Conservation (phyloP, 208 protist species). For the Trichomonas tenax region DNA sequence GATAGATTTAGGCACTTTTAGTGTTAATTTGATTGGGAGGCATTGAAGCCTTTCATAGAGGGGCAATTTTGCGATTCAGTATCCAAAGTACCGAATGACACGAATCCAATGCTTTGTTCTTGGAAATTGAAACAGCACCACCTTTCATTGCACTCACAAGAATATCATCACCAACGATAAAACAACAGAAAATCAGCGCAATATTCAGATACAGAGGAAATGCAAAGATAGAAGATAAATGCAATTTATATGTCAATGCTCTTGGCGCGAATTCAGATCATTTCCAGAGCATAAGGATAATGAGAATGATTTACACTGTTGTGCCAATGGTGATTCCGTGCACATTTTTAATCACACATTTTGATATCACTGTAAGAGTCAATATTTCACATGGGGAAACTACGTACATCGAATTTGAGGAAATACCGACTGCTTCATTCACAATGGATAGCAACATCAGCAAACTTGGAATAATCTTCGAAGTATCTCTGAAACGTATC, state of each 20-base stretch:
- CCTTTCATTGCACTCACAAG: neutral
- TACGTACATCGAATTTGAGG: neutral
- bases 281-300: neutral
- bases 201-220: neutral
- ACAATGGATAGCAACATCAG: neutral
- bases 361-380: neutral
- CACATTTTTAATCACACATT: neutral
- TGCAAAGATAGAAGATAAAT: neutral
- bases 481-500: neutral
- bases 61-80: neutral
- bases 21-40: neutral
- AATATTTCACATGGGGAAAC: neutral
- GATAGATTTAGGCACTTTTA: too few relatives aligned
- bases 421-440: neutral
- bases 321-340: neutral
- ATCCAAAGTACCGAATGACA: neutral
- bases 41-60: neutral
- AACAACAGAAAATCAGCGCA: neutral
- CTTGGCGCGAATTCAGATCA: neutral
- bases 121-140: neutral
- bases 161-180: neutral
- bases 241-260: neutral
- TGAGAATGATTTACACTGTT: neutral
- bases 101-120: neutral
- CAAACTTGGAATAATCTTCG: neutral